Evolutionary conservation across 2,329 filamentous ascomycete genomes (phyloP).

Genomic region (Salinomyces thailandicus): DNA sequence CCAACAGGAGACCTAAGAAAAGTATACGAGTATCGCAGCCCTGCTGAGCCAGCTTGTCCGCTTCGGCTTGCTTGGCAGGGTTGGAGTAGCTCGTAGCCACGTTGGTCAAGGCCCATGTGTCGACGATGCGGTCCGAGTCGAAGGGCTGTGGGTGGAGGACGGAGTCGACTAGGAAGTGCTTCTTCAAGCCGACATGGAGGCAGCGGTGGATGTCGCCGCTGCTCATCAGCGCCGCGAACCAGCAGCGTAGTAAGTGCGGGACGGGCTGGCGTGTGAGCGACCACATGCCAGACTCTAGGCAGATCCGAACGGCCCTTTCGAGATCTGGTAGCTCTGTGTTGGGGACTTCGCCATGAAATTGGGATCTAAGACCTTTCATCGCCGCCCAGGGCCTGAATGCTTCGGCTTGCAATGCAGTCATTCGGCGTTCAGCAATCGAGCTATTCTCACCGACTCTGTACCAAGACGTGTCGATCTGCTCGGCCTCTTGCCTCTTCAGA

Average conservation of each 20-base stretch:
- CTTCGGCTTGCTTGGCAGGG: background rate
- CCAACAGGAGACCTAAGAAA: conserved; percentile 2
- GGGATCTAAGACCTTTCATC: background rate
- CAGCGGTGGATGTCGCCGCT: conserved; percentile 36
- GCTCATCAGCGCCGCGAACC: conserved; percentile 40
- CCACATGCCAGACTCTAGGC: conserved; percentile 28
- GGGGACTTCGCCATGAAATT: background rate
- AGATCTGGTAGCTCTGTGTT: conserved; percentile 1
- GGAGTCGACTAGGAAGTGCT: conserved; percentile 43
- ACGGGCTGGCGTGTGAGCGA: conserved; percentile 46
- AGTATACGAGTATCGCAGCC: conserved; percentile 6
- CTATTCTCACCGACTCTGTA: conserved; percentile 1
- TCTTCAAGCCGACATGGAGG: conserved; percentile 41
- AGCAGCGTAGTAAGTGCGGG: conserved; percentile 42
- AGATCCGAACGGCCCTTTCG: conserved; percentile 18
- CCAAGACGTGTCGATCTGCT: background rate
- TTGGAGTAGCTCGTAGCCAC: conserved; percentile 1
- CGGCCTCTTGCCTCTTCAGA: background rate
- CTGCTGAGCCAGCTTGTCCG: background rate
- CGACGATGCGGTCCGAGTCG: conserved; percentile 47
- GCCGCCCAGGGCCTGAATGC: conserved; percentile 1
- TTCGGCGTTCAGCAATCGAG: background rate
- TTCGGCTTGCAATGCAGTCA: conserved; percentile 1
- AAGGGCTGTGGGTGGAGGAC: conserved; percentile 37
- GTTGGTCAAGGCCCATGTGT: conserved; percentile 26